Evolutionary conservation across 768 basidiomycete species (phyloP), one percentile per base, ranked within the genome.

Genomic region (Naganishia friedmannii): DNA sequence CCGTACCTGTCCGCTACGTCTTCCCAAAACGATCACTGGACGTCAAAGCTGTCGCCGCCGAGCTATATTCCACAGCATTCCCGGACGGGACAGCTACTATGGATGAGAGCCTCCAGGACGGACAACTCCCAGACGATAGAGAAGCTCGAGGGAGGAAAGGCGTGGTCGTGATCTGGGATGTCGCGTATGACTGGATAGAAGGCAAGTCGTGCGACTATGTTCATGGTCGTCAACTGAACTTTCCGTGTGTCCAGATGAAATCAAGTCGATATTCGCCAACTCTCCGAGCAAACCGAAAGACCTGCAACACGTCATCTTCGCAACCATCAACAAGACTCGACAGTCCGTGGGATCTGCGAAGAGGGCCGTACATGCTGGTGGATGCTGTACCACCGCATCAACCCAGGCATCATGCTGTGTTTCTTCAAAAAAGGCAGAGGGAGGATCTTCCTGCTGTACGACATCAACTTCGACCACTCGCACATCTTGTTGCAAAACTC

Each of bases 1-100:
- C 93, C 19, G 81, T 97, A 0, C 93, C 94, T 0, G 90, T 93
- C 2, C 86, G 93, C 37, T 97, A 95, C 78, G 87, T 97, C 42
- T 93, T 97, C 76, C 92, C 92, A 0, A 88, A 88, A 74, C 87
- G 88, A 69, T 72, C 81, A 0, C 80, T 96, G 39, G 87, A 92
- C 71, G 78, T 86, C 13, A n/a, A 53, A 12, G 65, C 76, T 9
- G 80, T 79, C 12, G 77, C 73, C 2, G 42, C 70, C 15, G 21
- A 67, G 10, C 76, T 83, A 19, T 53, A 67, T 19, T 67, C 66
- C 12, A 68, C 68, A 1, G 69, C 66, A 17, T 66, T 71, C 51
- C 66, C 65, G 5, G 60, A 63, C 19, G 31, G n/a, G 34, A 56
- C 21, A 29, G 66, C 66, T 29, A 58, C 65, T 51, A 1, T 28